phyloP scores from a whole-genome alignment of 495 filamentous ascomycete genomes.

The Darksidea phi region DNA sequence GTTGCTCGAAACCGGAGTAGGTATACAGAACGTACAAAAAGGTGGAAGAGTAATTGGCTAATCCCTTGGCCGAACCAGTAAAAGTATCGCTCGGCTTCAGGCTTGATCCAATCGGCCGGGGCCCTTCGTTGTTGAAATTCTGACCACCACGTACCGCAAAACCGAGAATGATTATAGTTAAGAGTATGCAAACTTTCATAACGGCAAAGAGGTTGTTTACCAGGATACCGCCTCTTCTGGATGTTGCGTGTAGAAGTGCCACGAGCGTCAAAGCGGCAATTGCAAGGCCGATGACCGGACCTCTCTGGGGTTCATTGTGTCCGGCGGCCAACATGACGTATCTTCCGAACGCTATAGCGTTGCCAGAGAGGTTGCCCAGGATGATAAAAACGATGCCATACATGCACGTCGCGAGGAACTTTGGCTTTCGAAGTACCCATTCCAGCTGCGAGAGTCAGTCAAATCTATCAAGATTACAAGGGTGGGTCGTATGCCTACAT shows the following conservation, averaged over 20 bases:
- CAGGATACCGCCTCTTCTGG: slow-evolving; percentile 49
- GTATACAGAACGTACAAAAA: slow-evolving; percentile 67
- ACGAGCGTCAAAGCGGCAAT: slow-evolving; percentile 47
- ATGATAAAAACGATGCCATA: slow-evolving; percentile 60
- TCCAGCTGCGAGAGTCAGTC: slow-evolving; percentile 47
- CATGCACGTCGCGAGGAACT: slow-evolving; percentile 64
- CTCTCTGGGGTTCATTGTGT: slow-evolving; percentile 22
- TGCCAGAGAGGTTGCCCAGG: slow-evolving; percentile 51
- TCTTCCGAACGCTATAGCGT: slow-evolving; percentile 67
- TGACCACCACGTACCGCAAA: slow-evolving; percentile 55
- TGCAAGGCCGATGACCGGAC: slow-evolving; percentile 44
- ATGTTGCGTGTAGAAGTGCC: slow-evolving; percentile 48
- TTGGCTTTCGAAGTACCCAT: slow-evolving; percentile 61
- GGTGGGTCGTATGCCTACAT: slow-evolving; percentile 32
- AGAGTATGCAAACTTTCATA: slow-evolving; percentile 50
- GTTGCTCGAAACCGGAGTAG: slow-evolving; percentile 65
- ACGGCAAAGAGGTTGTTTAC: slow-evolving; percentile 53
- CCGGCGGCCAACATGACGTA: slow-evolving; percentile 55
- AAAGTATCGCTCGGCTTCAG: slow-evolving; percentile 42
- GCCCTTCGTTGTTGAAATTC: no score
- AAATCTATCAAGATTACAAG: no score
- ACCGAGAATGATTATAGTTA: slow-evolving; percentile 43
- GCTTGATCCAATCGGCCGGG: no score
- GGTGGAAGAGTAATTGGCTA: slow-evolving; percentile 42
- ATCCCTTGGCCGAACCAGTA: slow-evolving; percentile 43